phyloP scores from a whole-genome alignment of 192 early-diverging fungal species.

The Entomortierella chlamydospora region DNA sequence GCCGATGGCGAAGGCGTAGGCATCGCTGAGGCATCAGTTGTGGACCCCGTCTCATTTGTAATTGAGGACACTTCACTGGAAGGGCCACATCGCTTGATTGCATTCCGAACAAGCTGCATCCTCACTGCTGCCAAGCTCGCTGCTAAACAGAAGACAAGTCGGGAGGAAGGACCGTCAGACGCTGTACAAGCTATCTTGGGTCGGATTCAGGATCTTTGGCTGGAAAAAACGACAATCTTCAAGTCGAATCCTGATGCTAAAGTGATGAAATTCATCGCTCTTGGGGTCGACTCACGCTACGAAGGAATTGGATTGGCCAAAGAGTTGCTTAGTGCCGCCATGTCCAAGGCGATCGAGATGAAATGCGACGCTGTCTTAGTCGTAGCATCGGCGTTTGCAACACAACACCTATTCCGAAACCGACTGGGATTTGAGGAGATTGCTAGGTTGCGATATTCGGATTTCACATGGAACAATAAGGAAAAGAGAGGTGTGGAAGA shows the following conservation, averaged over 20 bases:
- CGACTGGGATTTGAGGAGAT: slow-evolving; percentile 43
- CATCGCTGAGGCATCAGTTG: slow-evolving; percentile 14
- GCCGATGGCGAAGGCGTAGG: neutral
- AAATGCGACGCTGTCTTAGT: slow-evolving; percentile 42
- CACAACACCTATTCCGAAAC: slow-evolving; percentile 42
- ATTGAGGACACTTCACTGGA: slow-evolving; percentile 28
- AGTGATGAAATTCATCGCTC: slow-evolving; percentile 53
- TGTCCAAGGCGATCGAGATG: slow-evolving; percentile 26
- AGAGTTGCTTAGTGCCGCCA: slow-evolving; percentile 25
- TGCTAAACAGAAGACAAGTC: neutral
- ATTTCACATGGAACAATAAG: slow-evolving; percentile 20
- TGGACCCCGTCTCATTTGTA: slow-evolving; percentile 50
- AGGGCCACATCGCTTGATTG: slow-evolving; percentile 20
- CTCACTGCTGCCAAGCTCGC: neutral
- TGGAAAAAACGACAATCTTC: slow-evolving; percentile 25
- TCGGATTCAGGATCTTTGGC: slow-evolving; percentile 29
- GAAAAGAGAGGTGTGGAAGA: slow-evolving; percentile 5
- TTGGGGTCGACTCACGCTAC: slow-evolving; percentile 24
- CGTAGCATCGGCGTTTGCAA: slow-evolving; percentile 51
- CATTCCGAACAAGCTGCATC: slow-evolving; percentile 41
- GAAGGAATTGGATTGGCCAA: slow-evolving; percentile 44
- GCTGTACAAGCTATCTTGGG: slow-evolving; percentile 25
- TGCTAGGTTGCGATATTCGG: slow-evolving; percentile 25
- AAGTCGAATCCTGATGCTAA: slow-evolving; percentile 24
- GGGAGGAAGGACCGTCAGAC: neutral